phyloP scores from a whole-genome alignment of 2,329 filamentous ascomycete genomes.

The Aureobasidium subglaciale region DNA sequence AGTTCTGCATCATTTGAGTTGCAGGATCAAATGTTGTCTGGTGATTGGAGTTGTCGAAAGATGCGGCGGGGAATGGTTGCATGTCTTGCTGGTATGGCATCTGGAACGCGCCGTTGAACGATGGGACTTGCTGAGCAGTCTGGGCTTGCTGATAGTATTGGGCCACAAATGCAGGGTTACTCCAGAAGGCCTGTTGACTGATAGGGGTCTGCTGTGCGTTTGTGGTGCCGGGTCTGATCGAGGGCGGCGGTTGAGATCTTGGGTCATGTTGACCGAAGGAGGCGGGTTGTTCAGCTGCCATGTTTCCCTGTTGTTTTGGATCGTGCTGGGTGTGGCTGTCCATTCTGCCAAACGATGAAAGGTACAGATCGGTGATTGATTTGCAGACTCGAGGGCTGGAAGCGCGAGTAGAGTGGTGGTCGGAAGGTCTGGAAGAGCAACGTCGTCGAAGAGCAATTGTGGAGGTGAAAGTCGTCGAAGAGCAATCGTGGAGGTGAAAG shows the following conservation, averaged over 20 bases:
- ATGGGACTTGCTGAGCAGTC: not conserved
- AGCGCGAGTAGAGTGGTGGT: too few species aligned
- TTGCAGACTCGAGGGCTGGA: too few species aligned
- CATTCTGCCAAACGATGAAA: not conserved
- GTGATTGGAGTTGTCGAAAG: not conserved
- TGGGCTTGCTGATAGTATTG: not conserved
- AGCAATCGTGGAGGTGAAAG: not conserved
- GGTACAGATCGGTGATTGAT: too few species aligned
- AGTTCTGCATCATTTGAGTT: not conserved
- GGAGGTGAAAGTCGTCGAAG: not conserved
- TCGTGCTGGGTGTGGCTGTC: not conserved
- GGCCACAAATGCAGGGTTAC: not conserved
- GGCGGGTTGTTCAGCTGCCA: not conserved
- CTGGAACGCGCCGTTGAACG: not conserved
- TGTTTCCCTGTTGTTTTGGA: not conserved
- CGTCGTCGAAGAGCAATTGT: too few species aligned
- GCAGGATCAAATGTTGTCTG: not conserved
- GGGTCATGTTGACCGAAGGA: not conserved
- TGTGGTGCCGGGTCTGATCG: not conserved
- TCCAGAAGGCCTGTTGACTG: not conserved
- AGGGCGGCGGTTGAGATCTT: not conserved
- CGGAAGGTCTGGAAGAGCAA: too few species aligned
- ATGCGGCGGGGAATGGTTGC: not conserved
- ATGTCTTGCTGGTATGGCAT: not conserved
- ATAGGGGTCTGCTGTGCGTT: not conserved